A percentile compares a stretch with the other conserved stretches of the same genome.
Evolutionary conservation across 345 rosid species (phyloP).

Genomic region (Aurinia saxatilis): DNA sequence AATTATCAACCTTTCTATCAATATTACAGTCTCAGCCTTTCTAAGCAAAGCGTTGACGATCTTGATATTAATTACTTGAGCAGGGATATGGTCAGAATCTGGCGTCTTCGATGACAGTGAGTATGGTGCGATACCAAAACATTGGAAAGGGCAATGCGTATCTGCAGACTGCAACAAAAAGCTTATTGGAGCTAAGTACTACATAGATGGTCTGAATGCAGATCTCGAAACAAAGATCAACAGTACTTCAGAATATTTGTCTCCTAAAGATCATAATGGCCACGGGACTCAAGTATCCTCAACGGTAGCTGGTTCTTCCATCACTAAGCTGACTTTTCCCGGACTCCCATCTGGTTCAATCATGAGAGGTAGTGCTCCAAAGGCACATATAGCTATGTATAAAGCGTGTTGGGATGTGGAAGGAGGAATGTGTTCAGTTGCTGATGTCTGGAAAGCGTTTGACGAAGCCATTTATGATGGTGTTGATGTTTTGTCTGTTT

Average conservation of each 20-base stretch:
- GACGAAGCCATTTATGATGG: constrained; percentile 50
- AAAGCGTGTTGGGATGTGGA: constrained; percentile 45
- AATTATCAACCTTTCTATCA: neutral
- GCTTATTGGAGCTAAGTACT: constrained; percentile 47
- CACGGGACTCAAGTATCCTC: constrained; percentile 53
- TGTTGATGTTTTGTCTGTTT: constrained; percentile 41
- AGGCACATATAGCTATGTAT: constrained; percentile 42
- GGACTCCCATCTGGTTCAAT: constrained; percentile 25
- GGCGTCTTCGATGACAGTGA: constrained; percentile 32
- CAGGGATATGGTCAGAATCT: constrained; percentile 31
- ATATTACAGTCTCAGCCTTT: neutral
- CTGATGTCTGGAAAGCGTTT: constrained; percentile 43
- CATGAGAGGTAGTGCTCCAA: constrained; percentile 36
- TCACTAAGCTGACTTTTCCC: constrained; percentile 30
- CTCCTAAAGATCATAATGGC: constrained; percentile 46
- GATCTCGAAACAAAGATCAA: constrained; percentile 31
- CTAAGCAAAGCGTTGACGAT: neutral
- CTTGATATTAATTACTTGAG: neutral
- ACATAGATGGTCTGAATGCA: constrained; percentile 35
- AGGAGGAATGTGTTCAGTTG: constrained; percentile 24
- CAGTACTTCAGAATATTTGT: constrained; percentile 29
- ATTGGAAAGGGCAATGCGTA: constrained; percentile 42
- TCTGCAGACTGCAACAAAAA: constrained; percentile 39
- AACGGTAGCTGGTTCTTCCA: constrained; percentile 38
- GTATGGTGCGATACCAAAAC: constrained; percentile 34